These are phyloP conservation scores for Scleroderma citrinum DNA, from an alignment of 768 basidiomycete species.

Conservation along the genomic window DNA sequence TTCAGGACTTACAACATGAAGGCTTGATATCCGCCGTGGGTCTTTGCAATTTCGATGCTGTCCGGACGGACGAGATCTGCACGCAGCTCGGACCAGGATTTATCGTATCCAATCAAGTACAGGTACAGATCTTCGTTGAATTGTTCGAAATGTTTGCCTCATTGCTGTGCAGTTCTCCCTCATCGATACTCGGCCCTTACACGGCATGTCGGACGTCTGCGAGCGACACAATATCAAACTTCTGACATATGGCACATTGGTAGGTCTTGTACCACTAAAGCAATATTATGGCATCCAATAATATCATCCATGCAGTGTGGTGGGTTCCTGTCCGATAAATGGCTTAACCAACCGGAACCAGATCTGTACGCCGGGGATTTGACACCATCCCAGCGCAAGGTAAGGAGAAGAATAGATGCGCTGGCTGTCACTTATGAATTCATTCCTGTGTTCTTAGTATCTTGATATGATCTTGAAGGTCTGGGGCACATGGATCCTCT, in stretches of 20 bases:
- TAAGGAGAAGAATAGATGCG: slow-evolving; percentile 12
- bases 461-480: slow-evolving; percentile 75
- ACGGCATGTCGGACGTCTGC: slow-evolving; percentile 75
- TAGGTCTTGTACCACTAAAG: slow-evolving; percentile 30
- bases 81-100: slow-evolving; percentile 61
- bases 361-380: slow-evolving; percentile 62
- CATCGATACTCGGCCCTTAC: slow-evolving; percentile 71
- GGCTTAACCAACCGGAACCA: slow-evolving; percentile 63
- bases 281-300: slow-evolving; percentile 5
- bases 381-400: slow-evolving; percentile 83
- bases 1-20: slow-evolving; percentile 54
- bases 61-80: slow-evolving; percentile 75
- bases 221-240: slow-evolving; percentile 66
- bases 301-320: slow-evolving; percentile 52
- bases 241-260: slow-evolving; percentile 77
- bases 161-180: slow-evolving; percentile 58
- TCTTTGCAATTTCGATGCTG: slow-evolving; percentile 76
- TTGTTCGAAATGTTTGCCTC: slow-evolving; percentile 2
- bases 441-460: slow-evolving; percentile 44
- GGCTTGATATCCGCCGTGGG: slow-evolving; percentile 63
- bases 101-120: slow-evolving; percentile 80
- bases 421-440: not conserved
- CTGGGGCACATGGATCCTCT: slow-evolving; percentile 76
- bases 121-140: slow-evolving; percentile 35
- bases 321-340: slow-evolving; percentile 73